These are phyloP conservation scores for Ustilaginoidea virens DNA, from an alignment of 2,329 filamentous ascomycete species.

Conservation along the genomic window DNA sequence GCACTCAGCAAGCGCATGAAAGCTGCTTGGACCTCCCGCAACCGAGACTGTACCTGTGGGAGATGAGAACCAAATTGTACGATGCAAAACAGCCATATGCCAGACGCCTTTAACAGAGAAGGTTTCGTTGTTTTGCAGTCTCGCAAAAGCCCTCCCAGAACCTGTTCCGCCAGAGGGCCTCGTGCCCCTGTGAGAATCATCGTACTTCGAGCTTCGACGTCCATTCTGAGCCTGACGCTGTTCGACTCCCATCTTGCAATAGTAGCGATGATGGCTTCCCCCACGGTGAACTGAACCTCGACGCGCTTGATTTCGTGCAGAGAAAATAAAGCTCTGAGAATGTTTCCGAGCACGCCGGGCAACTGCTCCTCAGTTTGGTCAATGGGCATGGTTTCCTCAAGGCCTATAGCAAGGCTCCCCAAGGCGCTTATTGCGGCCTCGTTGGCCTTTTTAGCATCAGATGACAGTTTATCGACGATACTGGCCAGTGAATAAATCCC, in stretches of 20 bases:
- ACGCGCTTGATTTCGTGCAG: conserved; percentile 74
- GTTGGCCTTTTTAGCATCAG: conserved; percentile 62
- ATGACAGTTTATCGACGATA: conserved; percentile 46
- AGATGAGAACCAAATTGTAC: conserved; percentile 80
- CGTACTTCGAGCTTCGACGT: conserved; percentile 44
- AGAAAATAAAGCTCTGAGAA: conserved; percentile 55
- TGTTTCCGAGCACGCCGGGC: conserved; percentile 27
- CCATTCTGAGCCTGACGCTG: conserved; percentile 57
- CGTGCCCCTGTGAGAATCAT: conserved; percentile 23
- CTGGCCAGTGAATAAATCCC: conserved; percentile 18
- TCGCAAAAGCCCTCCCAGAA: conserved; percentile 57
- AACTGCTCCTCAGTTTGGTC: conserved; percentile 9
- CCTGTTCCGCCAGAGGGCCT: conserved; percentile 27
- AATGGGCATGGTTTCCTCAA: conserved; percentile 17
- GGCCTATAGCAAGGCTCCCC: conserved; percentile 57
- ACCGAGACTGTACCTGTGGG: conserved; percentile 52
- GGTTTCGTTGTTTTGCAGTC: conserved; percentile 80
- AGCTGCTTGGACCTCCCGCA: conserved; percentile 68
- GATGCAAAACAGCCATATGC: conserved; percentile 86
- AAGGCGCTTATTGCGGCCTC: conserved; percentile 71
- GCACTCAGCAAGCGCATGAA: conserved; percentile 82
- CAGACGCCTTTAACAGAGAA: conserved; percentile 76
- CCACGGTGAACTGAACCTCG: conserved; percentile 81
- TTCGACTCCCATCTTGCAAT: conserved; percentile 73
- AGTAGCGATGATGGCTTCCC: conserved; percentile 70